phyloP scores from a whole-genome alignment of 306 rosid species.

The Vigna unguiculata region DNA sequence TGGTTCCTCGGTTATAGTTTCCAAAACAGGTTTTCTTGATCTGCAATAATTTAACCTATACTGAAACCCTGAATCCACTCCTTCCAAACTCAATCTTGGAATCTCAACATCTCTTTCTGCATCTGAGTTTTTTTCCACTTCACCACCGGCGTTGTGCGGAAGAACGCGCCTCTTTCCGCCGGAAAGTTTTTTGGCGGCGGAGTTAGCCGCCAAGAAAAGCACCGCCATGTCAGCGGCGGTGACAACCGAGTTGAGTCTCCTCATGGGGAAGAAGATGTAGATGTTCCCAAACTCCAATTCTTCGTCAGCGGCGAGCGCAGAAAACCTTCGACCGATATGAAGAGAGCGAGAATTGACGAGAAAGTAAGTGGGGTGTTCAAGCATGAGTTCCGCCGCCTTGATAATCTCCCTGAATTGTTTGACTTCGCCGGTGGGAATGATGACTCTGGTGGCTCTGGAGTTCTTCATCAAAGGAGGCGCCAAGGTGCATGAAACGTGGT shows the following conservation, averaged over 20 bases:
- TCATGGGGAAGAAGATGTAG: slow-evolving; percentile 83
- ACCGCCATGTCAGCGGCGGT: slow-evolving; percentile 78
- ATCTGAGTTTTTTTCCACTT: neutral
- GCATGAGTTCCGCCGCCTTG: slow-evolving; percentile 93
- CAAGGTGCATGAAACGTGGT: slow-evolving; percentile 76
- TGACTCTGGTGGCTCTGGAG: slow-evolving; percentile 64
- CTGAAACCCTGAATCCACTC: slow-evolving; percentile 63
- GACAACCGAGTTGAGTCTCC: slow-evolving; percentile 66
- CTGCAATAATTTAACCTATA: slow-evolving; percentile 66
- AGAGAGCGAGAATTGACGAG: slow-evolving; percentile 65
- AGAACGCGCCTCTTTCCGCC: slow-evolving; percentile 50
- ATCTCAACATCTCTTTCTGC: neutral
- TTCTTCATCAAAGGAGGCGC: slow-evolving; percentile 70
- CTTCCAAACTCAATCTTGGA: slow-evolving; percentile 71
- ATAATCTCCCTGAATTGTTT: slow-evolving; percentile 60
- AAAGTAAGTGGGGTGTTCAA: slow-evolving; percentile 71
- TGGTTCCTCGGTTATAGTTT: slow-evolving; percentile 82
- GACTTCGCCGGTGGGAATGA: slow-evolving; percentile 81
- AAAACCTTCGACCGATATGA: slow-evolving; percentile 73
- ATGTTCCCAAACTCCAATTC: slow-evolving; percentile 77
- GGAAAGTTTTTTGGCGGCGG: slow-evolving; percentile 71
- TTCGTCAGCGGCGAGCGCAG: slow-evolving; percentile 79
- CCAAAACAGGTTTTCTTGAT: slow-evolving; percentile 85
- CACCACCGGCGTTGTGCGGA: slow-evolving; percentile 45
- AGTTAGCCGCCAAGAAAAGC: slow-evolving; percentile 78